Percentiles rank a stretch among this genome's conserved stretches.
phyloP scores from a whole-genome alignment of 2,329 filamentous ascomycete genomes.

The Cordyceps cicadae region DNA sequence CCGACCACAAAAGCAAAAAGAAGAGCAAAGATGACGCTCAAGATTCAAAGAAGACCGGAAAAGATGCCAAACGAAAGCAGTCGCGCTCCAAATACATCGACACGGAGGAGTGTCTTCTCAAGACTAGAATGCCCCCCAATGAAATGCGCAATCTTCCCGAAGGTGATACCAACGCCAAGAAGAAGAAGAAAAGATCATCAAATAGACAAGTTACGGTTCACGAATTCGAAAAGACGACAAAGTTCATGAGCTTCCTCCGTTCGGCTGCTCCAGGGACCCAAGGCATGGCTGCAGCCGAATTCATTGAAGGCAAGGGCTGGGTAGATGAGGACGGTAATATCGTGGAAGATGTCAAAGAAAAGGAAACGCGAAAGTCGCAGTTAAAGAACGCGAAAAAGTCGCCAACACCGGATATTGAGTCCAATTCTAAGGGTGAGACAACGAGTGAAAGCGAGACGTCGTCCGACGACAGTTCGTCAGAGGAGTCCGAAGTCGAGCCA shows the following conservation, averaged over 20 bases:
- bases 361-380: slow-evolving; percentile 26
- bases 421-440: slow-evolving; percentile 24
- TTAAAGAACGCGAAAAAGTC: slow-evolving; percentile 17
- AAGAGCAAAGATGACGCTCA: slow-evolving; percentile 32
- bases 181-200: slow-evolving; percentile 48
- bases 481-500: slow-evolving; percentile 15
- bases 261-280: slow-evolving; percentile 23
- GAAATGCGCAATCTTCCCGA: slow-evolving; percentile 34
- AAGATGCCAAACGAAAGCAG: slow-evolving; percentile 49
- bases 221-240: slow-evolving; percentile 80
- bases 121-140: slow-evolving; percentile 58
- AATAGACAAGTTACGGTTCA: slow-evolving; percentile 61
- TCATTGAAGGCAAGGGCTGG: slow-evolving; percentile 82
- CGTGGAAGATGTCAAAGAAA: slow-evolving; percentile 48
- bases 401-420: slow-evolving; percentile 16
- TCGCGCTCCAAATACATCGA: slow-evolving; percentile 73
- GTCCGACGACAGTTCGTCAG: slow-evolving; percentile 22
- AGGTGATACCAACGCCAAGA: slow-evolving; percentile 42
- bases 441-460: slow-evolving; percentile 32
- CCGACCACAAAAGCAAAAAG: slow-evolving; percentile 38
- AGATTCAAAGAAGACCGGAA: slow-evolving; percentile 39
- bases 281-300: slow-evolving; percentile 45
- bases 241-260: slow-evolving; percentile 75
- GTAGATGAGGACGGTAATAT: slow-evolving; percentile 70
- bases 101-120: slow-evolving; percentile 74